Evolutionary conservation across 2,329 filamentous ascomycete genomes (phyloP), one percentile per base, ranked within the genome.

Genomic region (Spiromastix sp.): DNA sequence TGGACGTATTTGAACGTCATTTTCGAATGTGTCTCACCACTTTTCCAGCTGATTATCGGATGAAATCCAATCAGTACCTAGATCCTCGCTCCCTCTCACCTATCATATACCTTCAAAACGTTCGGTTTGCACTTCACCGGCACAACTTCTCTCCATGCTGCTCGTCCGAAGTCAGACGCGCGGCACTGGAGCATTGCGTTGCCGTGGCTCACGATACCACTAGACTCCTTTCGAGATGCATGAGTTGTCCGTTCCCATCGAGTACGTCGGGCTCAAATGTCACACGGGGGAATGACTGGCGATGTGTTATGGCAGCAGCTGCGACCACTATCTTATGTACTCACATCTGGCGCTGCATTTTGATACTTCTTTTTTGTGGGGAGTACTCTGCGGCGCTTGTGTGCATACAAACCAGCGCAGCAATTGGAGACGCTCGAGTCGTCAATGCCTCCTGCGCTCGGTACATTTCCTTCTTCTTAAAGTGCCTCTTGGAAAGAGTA

Each of bases 281-380:
- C 52, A 21, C 54, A 57, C 32, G 68, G 66, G 36, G 44, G 30
- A 46, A 46, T 19, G 55, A 59, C 27, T 76, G 73, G 53, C 72
- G 71, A 17, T 62, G 71, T 3, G 67, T 72, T 7, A 65, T 86
- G 1, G 71, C 74, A 4, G 73, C 77, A 21, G 74, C 78, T 8
- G 77, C 85, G 3, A 85, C 81, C 2, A 76, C 81, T 3, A 74
- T 89, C 46, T 68, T 93, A 6, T 82, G 85, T 38, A 77, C 76
- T 10, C 91, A 96, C 54, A 70, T 94, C 29, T 95, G 93, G 75
- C 81, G 89, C 15, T 93, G 82, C 50, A 72, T 82, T 2, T 69
- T 96, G 1, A 77, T 95, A 38, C 67, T 95, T 4, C 72, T 89
- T 15, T 74, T 93, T 34, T 73, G 75, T 1, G 79, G 79, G 27